Percentiles rank a stretch among this genome's conserved stretches.
Evolutionary conservation across 2,329 filamentous ascomycete species (phyloP).

Genomic region (Ascochyta clinopodiicola): DNA sequence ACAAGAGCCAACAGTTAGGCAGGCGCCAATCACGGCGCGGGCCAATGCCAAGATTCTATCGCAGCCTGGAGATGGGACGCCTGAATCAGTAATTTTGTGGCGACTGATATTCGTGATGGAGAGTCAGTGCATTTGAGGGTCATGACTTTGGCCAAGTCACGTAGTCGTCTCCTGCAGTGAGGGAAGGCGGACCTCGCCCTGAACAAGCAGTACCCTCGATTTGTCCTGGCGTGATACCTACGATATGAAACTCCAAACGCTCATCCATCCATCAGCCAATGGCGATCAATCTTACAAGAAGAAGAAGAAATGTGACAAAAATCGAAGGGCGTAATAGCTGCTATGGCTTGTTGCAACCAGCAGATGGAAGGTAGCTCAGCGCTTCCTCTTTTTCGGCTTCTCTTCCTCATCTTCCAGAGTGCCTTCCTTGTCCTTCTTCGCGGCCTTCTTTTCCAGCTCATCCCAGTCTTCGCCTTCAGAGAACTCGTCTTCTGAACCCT

Average conservation of each 20-base stretch:
- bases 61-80: not conserved
- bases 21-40: constrained; percentile 4
- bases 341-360: not conserved
- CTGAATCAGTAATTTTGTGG: too few species aligned
- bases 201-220: not conserved
- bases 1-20: constrained; percentile 1
- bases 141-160: too few species aligned
- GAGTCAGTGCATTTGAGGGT: too few species aligned
- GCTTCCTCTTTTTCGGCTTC: constrained; percentile 72
- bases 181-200: not conserved
- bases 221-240: not conserved
- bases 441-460: constrained; percentile 86
- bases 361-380: constrained; percentile 40
- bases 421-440: constrained; percentile 66
- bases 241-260: constrained; percentile 15
- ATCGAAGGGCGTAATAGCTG: not conserved
- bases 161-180: too few species aligned
- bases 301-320: not conserved
- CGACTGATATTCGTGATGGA: not conserved
- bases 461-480: constrained; percentile 84
- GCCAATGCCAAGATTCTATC: not conserved
- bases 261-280: not conserved
- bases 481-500: constrained; percentile 60
- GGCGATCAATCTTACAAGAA: constrained; percentile 14
- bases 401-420: constrained; percentile 61